Percentiles rank a stretch among this genome's conserved stretches.
These are phyloP conservation scores for Schizochytrium sp. DNA, from an alignment of 108 stramenopile genomes.

Conservation along the genomic window DNA sequence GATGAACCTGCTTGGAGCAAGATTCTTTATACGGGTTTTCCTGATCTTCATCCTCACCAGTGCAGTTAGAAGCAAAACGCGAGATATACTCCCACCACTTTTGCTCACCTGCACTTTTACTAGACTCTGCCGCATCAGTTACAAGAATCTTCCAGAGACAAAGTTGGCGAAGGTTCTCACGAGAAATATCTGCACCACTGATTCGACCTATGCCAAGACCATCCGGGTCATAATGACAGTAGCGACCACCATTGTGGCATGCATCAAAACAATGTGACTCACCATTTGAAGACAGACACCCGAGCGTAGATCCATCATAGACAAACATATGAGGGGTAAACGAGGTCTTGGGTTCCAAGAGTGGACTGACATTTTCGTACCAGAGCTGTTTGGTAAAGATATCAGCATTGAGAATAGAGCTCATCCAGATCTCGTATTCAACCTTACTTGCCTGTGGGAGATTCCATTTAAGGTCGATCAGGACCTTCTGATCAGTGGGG, in stretches of 20 bases:
- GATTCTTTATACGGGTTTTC: conserved; percentile 12
- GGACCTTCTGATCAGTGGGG: conserved; percentile 9
- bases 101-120: neutral
- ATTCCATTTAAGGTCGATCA: conserved; percentile 30
- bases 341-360: neutral
- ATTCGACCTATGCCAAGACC: neutral
- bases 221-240: conserved; percentile 45
- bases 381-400: conserved; percentile 45
- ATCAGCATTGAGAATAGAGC: conserved; percentile 43
- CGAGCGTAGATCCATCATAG: neutral
- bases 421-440: conserved; percentile 44
- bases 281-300: neutral
- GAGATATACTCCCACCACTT: conserved; percentile 53
- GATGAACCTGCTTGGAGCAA: conserved; percentile 12
- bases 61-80: neutral
- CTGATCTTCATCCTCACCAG: conserved; percentile 12
- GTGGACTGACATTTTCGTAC: conserved; percentile 26
- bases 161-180: conserved; percentile 42
- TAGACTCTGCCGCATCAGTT: neutral
- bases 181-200: neutral
- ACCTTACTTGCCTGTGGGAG: conserved; percentile 24
- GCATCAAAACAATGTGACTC: conserved; percentile 29
- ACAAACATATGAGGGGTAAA: conserved; percentile 50
- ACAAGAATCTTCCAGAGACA: conserved; percentile 45
- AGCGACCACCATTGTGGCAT: conserved; percentile 49